Conservation (phyloP, 148 eudicot species). For the Camellia sinensis region DNA sequence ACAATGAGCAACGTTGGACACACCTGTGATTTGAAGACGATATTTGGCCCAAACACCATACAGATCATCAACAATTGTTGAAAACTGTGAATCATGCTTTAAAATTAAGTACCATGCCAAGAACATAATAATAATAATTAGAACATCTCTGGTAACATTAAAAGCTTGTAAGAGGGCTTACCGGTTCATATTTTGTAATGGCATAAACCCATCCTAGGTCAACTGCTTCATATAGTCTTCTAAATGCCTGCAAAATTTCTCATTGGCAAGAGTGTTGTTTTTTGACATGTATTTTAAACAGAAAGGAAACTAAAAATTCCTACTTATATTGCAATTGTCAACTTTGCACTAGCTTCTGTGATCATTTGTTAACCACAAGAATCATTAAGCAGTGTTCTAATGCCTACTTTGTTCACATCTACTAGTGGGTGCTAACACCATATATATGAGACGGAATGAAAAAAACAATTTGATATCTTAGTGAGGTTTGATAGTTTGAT, state of each 20-base stretch:
- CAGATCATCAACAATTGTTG: constrained; percentile 67
- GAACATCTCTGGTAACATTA: background rate
- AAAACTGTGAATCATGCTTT: constrained; percentile 43
- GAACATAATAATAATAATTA: background rate
- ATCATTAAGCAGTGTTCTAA: background rate
- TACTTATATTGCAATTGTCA: background rate
- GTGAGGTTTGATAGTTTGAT: too few relatives aligned
- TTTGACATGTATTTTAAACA: background rate
- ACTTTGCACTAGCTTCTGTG: background rate
- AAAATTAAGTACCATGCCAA: constrained; percentile 7
- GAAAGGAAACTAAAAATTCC: background rate
- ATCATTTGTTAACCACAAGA: background rate
- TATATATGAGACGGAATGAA: too few relatives aligned
- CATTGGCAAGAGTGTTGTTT: background rate
- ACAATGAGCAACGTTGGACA: background rate
- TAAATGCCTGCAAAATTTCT: constrained; percentile 59
- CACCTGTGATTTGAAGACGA: constrained; percentile 87
- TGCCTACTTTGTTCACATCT: background rate
- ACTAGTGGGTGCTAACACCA: background rate
- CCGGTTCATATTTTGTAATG: constrained; percentile 87
- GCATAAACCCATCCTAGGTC: constrained; percentile 97
- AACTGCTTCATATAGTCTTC: constrained; percentile 90
- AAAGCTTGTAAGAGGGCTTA: constrained; percentile 33
- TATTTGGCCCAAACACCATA: constrained; percentile 92
- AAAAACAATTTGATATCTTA: too few relatives aligned